Percentiles rank a stretch among this genome's conserved stretches.
These are phyloP conservation scores for Fraxinus nigra DNA, from an alignment of 305 asterid genomes.

Conservation along the genomic window DNA sequence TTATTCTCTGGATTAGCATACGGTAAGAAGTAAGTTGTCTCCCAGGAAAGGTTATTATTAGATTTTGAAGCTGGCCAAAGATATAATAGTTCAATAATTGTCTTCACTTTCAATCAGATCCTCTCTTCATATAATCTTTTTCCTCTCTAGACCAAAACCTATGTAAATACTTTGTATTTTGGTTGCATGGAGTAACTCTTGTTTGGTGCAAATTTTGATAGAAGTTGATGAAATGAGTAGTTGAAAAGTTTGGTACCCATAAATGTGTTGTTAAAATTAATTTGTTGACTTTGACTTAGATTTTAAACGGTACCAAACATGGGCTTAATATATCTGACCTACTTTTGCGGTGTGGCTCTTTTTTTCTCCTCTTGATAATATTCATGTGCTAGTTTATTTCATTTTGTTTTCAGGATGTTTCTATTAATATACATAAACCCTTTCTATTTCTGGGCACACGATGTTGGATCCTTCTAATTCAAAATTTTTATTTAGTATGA, in stretches of 20 bases:
- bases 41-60: not conserved
- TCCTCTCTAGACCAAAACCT: not conserved
- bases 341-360: not conserved
- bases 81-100: not conserved
- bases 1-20: not conserved
- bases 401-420: not conserved
- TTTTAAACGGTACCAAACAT: too few species aligned
- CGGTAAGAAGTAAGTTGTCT: not conserved
- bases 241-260: too few species aligned
- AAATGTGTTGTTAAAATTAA: too few species aligned
- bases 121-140: not conserved
- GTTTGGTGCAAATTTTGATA: not conserved
- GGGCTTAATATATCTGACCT: not conserved
- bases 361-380: not conserved
- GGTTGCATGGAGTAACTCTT: not conserved
- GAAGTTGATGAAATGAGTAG: not conserved
- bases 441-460: not conserved
- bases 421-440: not conserved
- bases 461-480: not conserved
- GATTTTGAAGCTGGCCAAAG: not conserved
- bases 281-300: not conserved
- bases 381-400: not conserved
- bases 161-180: not conserved
- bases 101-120: not conserved
- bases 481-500: not conserved